Evolutionary conservation across 257 asterid genomes (phyloP).

Genomic region (Cynanchum wilfordii): DNA sequence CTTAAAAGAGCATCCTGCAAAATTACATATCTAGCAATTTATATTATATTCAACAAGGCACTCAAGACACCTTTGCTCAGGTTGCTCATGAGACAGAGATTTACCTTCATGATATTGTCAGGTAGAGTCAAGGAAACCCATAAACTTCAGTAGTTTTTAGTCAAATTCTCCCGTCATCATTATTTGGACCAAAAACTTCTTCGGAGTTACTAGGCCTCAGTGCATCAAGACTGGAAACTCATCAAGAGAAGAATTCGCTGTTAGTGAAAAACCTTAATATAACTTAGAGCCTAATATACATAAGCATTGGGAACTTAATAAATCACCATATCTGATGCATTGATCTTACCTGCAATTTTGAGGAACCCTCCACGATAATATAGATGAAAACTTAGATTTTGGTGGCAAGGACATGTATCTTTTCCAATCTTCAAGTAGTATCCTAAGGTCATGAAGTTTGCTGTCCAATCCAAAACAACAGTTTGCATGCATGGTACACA

Average conservation of each 20-base stretch:
- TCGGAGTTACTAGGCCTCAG: slow-evolving; percentile 16
- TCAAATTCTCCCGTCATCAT: slow-evolving; percentile 1
- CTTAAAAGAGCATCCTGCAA: not conserved
- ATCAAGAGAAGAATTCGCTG: slow-evolving; percentile 3
- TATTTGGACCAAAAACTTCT: slow-evolving; percentile 7
- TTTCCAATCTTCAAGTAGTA: slow-evolving; percentile 66
- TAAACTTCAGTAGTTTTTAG: not conserved
- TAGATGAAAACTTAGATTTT: slow-evolving; percentile 20
- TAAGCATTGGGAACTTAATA: not conserved
- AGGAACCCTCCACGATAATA: slow-evolving; percentile 63
- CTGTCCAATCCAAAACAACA: slow-evolving; percentile 61
- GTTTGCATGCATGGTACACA: slow-evolving; percentile 79
- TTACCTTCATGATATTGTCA: not conserved
- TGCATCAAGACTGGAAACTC: slow-evolving; percentile 41
- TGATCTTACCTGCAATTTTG: slow-evolving; percentile 61
- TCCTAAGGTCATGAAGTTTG: slow-evolving; percentile 70
- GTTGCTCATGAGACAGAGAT: not conserved
- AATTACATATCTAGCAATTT: not conserved
- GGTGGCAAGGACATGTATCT: slow-evolving; percentile 40
- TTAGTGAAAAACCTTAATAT: not conserved
- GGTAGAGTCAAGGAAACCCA: not conserved
- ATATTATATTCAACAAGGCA: not conserved
- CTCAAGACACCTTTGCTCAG: not conserved
- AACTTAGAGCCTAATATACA: not conserved
- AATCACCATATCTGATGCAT: slow-evolving; percentile 6